Evolutionary conservation across 78 protist genomes (phyloP).

Genomic region (Dictyostelium capitatum): DNA sequence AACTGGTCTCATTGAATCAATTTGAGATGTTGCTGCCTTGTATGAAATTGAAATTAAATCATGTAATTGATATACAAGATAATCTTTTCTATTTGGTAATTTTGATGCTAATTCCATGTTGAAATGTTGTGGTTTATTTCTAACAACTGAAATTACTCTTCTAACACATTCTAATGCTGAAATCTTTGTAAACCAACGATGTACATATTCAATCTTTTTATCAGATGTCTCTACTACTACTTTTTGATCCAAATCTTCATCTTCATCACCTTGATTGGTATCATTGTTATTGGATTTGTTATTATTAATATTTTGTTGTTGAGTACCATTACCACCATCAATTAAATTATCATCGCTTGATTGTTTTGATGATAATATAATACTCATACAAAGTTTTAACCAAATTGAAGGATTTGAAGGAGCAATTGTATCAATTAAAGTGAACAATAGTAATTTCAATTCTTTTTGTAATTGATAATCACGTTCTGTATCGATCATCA

Average conservation of each 20-base stretch:
- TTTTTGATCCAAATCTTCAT: conserved; percentile 31
- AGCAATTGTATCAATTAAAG: conserved; percentile 59
- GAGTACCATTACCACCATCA: background rate
- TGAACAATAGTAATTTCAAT: conserved; percentile 38
- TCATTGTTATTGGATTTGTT: background rate
- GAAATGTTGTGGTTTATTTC: conserved; percentile 63
- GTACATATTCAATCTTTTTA: conserved; percentile 33
- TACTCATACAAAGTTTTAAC: conserved; percentile 67
- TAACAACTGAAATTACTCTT: conserved; percentile 60
- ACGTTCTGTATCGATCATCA: conserved; percentile 79
- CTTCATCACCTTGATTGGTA: conserved; percentile 16
- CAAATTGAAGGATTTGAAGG: conserved; percentile 69
- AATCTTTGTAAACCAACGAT: conserved; percentile 82
- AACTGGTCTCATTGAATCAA: conserved; percentile 79
- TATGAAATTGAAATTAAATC: conserved; percentile 70
- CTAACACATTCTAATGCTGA: conserved; percentile 81
- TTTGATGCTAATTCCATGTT: background rate
- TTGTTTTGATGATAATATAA: conserved; percentile 66
- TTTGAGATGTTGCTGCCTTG: conserved; percentile 74
- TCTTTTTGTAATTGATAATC: conserved; percentile 65
- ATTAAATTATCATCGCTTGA: background rate
- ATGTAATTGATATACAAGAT: conserved; percentile 46
- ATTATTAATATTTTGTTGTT: background rate
- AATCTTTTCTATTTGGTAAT: background rate
- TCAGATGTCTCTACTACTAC: conserved; percentile 19